Evolutionary conservation across 2,329 filamentous ascomycete genomes (phyloP).

Genomic region (Gremmenia infestans): DNA sequence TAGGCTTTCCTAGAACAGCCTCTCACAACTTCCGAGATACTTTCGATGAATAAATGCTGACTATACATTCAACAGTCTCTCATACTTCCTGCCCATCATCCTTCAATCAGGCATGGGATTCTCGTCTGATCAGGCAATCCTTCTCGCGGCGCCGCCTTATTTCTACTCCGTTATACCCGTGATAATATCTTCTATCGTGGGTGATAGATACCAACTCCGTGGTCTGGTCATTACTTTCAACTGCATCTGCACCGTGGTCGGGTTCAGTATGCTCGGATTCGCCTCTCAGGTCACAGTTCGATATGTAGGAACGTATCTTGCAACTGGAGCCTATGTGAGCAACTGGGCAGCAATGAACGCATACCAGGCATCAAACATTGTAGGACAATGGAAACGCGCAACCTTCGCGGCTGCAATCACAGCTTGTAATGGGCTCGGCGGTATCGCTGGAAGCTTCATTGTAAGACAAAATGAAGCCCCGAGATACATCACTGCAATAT

Average conservation of each 20-base stretch:
- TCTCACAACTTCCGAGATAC: neutral
- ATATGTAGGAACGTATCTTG: conserved; percentile 35
- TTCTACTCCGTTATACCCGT: conserved; percentile 44
- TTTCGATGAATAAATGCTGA: neutral
- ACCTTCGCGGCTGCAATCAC: conserved; percentile 74
- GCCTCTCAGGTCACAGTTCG: conserved; percentile 23
- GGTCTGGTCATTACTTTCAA: conserved; percentile 31
- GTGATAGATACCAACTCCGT: conserved; percentile 49
- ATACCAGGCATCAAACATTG: conserved; percentile 84
- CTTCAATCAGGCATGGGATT: conserved; percentile 54
- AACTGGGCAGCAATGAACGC: conserved; percentile 75
- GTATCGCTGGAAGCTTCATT: conserved; percentile 69
- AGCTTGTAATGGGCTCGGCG: conserved; percentile 72
- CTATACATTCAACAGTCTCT: conserved; percentile 38
- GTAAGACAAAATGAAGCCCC: conserved; percentile 57
- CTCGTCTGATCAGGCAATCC: conserved; percentile 45
- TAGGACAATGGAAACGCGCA: conserved; percentile 84
- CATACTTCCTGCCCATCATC: conserved; percentile 77
- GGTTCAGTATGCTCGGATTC: conserved; percentile 30
- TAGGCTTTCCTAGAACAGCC: neutral
- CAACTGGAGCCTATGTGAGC: conserved; percentile 68
- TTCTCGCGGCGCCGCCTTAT: conserved; percentile 51
- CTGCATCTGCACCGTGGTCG: conserved; percentile 25
- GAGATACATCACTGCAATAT: conserved; percentile 59
- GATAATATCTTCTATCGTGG: conserved; percentile 46